Conservation (phyloP, 805 yeast species). For the Blastobotrys terrestris region DNA sequence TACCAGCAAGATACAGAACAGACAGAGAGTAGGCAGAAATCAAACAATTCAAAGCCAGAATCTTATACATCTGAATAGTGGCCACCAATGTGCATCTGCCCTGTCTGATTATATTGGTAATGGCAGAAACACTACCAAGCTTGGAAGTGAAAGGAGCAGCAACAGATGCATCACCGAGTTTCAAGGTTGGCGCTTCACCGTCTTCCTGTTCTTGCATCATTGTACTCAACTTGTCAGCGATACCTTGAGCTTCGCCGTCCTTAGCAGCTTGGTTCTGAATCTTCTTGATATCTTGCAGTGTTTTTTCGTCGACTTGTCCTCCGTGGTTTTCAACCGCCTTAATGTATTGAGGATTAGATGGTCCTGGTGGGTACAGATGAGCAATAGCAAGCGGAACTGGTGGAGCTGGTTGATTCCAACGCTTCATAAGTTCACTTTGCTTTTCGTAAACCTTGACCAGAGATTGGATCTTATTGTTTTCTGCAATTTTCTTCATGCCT, state of each 20-base stretch:
- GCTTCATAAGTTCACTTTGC: slow-evolving; percentile 69
- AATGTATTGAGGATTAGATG: slow-evolving; percentile 79
- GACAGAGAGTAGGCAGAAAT: slow-evolving; percentile 94
- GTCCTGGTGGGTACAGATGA: slow-evolving; percentile 94
- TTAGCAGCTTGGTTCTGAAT: slow-evolving; percentile 31
- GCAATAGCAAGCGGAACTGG: slow-evolving; percentile 82
- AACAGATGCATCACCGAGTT: slow-evolving; percentile 96
- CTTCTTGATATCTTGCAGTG: slow-evolving; percentile 36
- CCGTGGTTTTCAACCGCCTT: slow-evolving; percentile 83
- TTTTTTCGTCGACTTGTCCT: slow-evolving; percentile 58
- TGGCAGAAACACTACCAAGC: slow-evolving; percentile 84
- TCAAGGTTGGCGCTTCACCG: slow-evolving; percentile 82
- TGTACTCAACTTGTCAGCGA: slow-evolving; percentile 62
- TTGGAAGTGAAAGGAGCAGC: slow-evolving; percentile 99
- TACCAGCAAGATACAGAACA: slow-evolving; percentile 92
- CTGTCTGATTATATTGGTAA: slow-evolving; percentile 89
- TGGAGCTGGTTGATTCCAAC: slow-evolving; percentile 67
- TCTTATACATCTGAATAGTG: slow-evolving; percentile 98
- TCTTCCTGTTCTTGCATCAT: slow-evolving; percentile 48
- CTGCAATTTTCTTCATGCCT: slow-evolving; percentile 82
- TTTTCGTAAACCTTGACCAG: slow-evolving; percentile 67
- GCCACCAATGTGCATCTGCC: slow-evolving; percentile 97
- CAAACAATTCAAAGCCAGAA: slow-evolving; percentile 91
- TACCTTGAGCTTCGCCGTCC: slow-evolving; percentile 27
- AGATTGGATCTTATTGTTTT: slow-evolving; percentile 62